These are phyloP conservation scores for Venturia nashicola DNA, from an alignment of 2,329 filamentous ascomycete genomes.

Conservation along the genomic window DNA sequence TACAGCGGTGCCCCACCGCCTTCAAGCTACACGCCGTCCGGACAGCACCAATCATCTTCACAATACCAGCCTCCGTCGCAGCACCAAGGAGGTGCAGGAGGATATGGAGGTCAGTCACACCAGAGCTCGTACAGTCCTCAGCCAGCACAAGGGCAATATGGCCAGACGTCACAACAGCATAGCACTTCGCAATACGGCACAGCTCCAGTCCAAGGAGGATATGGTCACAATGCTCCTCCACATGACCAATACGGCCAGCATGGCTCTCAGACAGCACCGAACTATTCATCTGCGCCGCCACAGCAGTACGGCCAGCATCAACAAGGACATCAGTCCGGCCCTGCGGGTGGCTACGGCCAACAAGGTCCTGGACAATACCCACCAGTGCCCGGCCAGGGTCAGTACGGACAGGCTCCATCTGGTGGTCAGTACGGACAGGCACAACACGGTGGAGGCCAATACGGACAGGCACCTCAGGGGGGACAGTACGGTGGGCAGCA, in stretches of 20 bases:
- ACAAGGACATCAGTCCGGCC: background rate
- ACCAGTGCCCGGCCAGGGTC: background rate
- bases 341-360: slow-evolving; percentile 6
- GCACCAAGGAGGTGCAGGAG: slow-evolving; percentile 1
- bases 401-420: background rate
- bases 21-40: slow-evolving; percentile 20
- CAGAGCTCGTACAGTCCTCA: slow-evolving; percentile 6
- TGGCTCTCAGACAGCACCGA: background rate
- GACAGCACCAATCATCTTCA: slow-evolving; percentile 6
- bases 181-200: background rate
- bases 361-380: background rate
- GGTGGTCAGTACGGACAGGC: slow-evolving; percentile 2
- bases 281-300: slow-evolving; percentile 1
- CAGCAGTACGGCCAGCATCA: slow-evolving; percentile 1
- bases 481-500: slow-evolving; percentile 1
- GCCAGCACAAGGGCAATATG: slow-evolving; percentile 5
- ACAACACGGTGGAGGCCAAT: slow-evolving; percentile 1
- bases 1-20: slow-evolving; percentile 25
- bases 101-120: slow-evolving; percentile 3
- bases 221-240: background rate
- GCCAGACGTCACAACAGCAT: slow-evolving; percentile 1
- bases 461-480: background rate
- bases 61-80: background rate
- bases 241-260: background rate
- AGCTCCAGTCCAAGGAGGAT: background rate